Evolutionary conservation across 768 basidiomycete species (phyloP), one percentile per base, ranked within the genome.

Genomic region (Lactarius vividus): DNA sequence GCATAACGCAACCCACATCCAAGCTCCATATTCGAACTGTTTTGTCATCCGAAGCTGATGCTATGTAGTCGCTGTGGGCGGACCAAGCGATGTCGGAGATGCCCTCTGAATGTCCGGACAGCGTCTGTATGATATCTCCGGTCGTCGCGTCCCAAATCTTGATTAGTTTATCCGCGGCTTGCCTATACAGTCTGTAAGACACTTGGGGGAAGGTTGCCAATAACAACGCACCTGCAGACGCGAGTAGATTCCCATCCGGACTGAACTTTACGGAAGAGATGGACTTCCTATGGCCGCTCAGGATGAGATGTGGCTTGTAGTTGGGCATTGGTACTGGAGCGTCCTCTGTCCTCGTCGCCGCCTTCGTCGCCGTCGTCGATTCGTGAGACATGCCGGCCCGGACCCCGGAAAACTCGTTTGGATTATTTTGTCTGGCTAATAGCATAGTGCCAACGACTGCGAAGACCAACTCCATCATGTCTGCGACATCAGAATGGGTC

Each of bases 71-170:
- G 28, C 87, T 88, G 73, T 96, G 91, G 62, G 78, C 78, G 0
- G 94, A 92, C 91, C 95, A 96, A 20, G 93, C 89, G 66, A 98
- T 78, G 73, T 96, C 93, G 56, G 93, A 95, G 67, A 98, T 86
- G 1, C 96, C 96, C 74, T 88, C 83, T 8, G 81, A 81, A 72
- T 94, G 92, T 2, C 91, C 91, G 67, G 82, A 77, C 42, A 91
- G 79, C 2, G 91, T 95, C 62, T 84, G 84, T 54, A 90, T 78
- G 69, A 91, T 86, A 70, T 88, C 83, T 6, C 92, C 90, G 33
- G 85, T 87, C 46, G 84, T 82, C 16, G 83, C 79, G 73, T 93
- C 85, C 91, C 92, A 94, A 5, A 93, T 74, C 74, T 93, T 94
- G 65, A 94, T 81, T 29, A 85, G 76, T 78, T 88, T 92, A 83